Evolutionary conservation across 495 filamentous ascomycete genomes (phyloP).

Genomic region (Opeltia flavorubescens): DNA sequence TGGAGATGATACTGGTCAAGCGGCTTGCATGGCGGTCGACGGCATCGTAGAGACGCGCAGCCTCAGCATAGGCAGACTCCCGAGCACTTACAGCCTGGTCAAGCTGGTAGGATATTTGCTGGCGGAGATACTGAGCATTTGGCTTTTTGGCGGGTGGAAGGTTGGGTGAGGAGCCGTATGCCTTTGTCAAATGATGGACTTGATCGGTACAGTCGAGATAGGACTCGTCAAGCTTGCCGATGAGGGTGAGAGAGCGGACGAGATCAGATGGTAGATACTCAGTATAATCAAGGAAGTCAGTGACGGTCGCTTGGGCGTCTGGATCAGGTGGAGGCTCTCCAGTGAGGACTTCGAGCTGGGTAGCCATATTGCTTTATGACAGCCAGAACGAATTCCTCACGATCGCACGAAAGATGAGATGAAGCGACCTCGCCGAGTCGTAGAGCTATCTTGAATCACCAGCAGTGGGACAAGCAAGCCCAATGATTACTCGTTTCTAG

Average conservation of each 20-base stretch:
- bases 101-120: conserved; percentile 59
- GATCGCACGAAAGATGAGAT: too few relatives aligned
- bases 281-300: conserved; percentile 91
- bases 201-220: conserved; percentile 49
- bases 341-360: conserved; percentile 5
- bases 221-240: conserved; percentile 63
- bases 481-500: background rate
- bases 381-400: background rate
- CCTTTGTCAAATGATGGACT: conserved; percentile 58
- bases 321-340: conserved; percentile 43
- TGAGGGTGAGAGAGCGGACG: conserved; percentile 74
- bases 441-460: background rate
- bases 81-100: conserved; percentile 62
- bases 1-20: conserved; percentile 60
- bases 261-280: conserved; percentile 94
- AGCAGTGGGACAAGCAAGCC: too few relatives aligned
- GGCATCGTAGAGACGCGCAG: conserved; percentile 62
- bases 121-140: conserved; percentile 47
- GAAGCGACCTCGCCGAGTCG: too few relatives aligned
- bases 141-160: conserved; percentile 39
- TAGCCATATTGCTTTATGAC: background rate
- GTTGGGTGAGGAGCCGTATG: conserved; percentile 57
- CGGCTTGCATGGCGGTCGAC: conserved; percentile 68
- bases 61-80: conserved; percentile 68
- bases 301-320: conserved; percentile 86